phyloP scores from a whole-genome alignment of 2,329 filamentous ascomycete species.

The Aureobasidium sp. region DNA sequence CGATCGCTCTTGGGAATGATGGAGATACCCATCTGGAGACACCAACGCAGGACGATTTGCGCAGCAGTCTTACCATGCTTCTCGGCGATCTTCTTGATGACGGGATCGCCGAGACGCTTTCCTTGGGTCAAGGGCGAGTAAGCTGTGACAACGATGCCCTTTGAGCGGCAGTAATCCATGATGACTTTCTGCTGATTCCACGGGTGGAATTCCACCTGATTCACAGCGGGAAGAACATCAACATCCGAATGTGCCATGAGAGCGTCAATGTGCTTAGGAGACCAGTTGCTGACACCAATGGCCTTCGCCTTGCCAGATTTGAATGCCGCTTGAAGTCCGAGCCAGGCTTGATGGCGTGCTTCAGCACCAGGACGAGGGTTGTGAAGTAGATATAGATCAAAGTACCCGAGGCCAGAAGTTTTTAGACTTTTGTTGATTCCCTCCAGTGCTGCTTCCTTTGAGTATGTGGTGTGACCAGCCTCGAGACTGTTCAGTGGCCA shows the following conservation, averaged over 20 bases:
- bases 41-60: conserved; percentile 71
- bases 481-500: conserved; percentile 17
- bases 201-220: conserved; percentile 64
- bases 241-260: conserved; percentile 53
- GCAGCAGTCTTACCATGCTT: conserved; percentile 66
- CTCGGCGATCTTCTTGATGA: conserved; percentile 54
- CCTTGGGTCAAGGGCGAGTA: conserved; percentile 59
- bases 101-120: conserved; percentile 59
- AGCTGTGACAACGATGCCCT: conserved; percentile 52
- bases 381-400: conserved; percentile 63
- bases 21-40: conserved; percentile 65
- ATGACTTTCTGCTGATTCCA: conserved; percentile 57
- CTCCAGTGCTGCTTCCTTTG: not conserved
- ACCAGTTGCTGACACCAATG: conserved; percentile 66
- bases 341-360: conserved; percentile 54
- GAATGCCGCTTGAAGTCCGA: conserved; percentile 53
- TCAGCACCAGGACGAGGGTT: conserved; percentile 48
- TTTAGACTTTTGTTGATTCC: conserved; percentile 13
- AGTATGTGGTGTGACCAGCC: conserved; percentile 18
- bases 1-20: conserved; percentile 36
- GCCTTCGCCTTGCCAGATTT: conserved; percentile 50
- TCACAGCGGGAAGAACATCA: conserved; percentile 56
- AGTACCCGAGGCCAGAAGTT: conserved; percentile 37
- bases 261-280: conserved; percentile 58
- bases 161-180: conserved; percentile 46